Evolutionary conservation across 805 yeast genomes (phyloP), one percentile per base, ranked within the genome.

Genomic region (Saturnispora halmiae): DNA sequence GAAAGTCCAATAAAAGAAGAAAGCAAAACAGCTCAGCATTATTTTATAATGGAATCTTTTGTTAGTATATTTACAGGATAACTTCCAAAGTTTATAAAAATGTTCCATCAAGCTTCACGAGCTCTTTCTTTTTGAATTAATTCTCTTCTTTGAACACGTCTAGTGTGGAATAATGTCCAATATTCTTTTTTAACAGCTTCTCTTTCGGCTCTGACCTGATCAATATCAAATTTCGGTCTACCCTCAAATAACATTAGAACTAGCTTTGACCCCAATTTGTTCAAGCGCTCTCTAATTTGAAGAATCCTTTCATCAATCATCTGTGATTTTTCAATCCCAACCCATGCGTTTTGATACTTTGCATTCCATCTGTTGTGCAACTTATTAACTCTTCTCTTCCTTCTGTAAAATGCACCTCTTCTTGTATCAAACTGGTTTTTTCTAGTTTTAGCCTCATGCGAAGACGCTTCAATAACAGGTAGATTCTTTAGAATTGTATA

Each of bases 401-500:
- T 34, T 22, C 38, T 30, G 10, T 34, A 31, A 28, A 31, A 27
- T 22, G 38, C 34, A 15, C 31, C 19, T 19, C 25, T 25, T 13
- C 10, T 27, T 9, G 34, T 10, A 11, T 29, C 9, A 19, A 15
- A 34, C 18, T 21, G 32, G n/a, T 14, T 16, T 10, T 14, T 9
- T 22, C 42, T 40, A 8, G 27, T 6, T 20, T 14, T 16, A 11
- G 30, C 42, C 20, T 28, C 34, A 19, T 28, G 22, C 8, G 21
- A 26, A 27, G 29, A 24, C 3, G 29, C 20, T 14, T 34, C 34
- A 15, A 40, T 40, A 15, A 18, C 19, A 13, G 30, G 31, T 18
- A 49, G 13, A 34, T 48, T 49, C 13, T 49, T 46, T 20, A 49
- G 34, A 38, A 49, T 41, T n/a, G 34, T 42, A 13, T 36, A 43